phyloP scores from a whole-genome alignment of 352 stramenopile genomes.

The Phytophthora podocarpi region DNA sequence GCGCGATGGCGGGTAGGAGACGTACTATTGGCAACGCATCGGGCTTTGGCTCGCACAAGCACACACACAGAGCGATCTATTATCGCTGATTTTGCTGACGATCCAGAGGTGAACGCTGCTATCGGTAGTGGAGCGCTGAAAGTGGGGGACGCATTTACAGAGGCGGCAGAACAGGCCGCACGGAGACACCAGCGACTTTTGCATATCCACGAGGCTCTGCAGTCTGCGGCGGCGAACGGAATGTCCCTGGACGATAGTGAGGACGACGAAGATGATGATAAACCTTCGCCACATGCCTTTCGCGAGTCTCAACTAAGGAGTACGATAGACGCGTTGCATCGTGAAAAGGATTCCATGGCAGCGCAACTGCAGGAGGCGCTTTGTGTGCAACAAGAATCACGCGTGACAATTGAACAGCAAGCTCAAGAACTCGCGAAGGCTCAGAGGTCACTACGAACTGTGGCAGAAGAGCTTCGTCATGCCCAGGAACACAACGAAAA shows the following conservation, averaged over 20 bases:
- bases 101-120: slow-evolving; percentile 46
- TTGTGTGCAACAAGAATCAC: slow-evolving; percentile 49
- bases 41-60: slow-evolving; percentile 57
- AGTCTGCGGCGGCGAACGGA: slow-evolving; percentile 37
- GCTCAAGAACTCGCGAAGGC: slow-evolving; percentile 58
- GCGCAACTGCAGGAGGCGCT: slow-evolving; percentile 67
- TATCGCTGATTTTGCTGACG: slow-evolving; percentile 56
- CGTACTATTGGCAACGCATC: slow-evolving; percentile 67
- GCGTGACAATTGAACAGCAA: slow-evolving; percentile 54
- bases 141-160: slow-evolving; percentile 41
- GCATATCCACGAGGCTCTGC: slow-evolving; percentile 53
- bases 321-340: slow-evolving; percentile 59
- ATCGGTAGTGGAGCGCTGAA: slow-evolving; percentile 42
- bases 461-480: slow-evolving; percentile 51
- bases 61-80: slow-evolving; percentile 61
- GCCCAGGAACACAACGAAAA: slow-evolving; percentile 46
- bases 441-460: slow-evolving; percentile 46
- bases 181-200: slow-evolving; percentile 27
- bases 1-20: slow-evolving; percentile 65
- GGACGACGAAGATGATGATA: slow-evolving; percentile 13
- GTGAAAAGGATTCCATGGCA: slow-evolving; percentile 63
- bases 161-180: slow-evolving; percentile 40
- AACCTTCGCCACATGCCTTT: slow-evolving; percentile 6
- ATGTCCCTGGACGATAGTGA: slow-evolving; percentile 7
- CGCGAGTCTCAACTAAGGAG: slow-evolving; percentile 52